These are phyloP conservation scores for Wallacemonas sp. DNA, from an alignment of 208 protist species.

Conservation along the genomic window DNA sequence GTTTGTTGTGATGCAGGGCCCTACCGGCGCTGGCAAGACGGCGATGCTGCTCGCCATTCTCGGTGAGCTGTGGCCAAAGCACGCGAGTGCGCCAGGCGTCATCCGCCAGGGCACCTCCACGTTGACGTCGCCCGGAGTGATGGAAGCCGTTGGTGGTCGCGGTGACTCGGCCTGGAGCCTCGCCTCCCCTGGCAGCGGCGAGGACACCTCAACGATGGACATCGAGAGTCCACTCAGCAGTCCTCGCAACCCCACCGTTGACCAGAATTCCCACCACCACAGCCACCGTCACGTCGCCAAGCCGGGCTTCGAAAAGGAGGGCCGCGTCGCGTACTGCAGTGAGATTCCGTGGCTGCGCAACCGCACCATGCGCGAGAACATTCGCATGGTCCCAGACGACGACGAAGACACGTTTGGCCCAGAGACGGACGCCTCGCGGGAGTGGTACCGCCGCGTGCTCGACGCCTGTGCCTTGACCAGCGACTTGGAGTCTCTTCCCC, in stretches of 20 bases:
- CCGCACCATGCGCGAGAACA: conserved; percentile 94
- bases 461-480: conserved; percentile 65
- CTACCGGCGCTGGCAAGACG: conserved; percentile 82
- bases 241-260: background rate
- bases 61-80: conserved; percentile 61
- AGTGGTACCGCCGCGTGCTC: conserved; percentile 72
- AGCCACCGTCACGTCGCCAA: background rate
- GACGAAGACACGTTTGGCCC: conserved; percentile 18
- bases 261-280: too few relatives aligned
- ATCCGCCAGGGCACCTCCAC: too few relatives aligned
- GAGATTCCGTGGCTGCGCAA: conserved; percentile 92
- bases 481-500: conserved; percentile 78
- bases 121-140: background rate
- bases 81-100: too few relatives aligned
- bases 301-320: conserved; percentile 48
- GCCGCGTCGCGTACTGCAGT: conserved; percentile 74
- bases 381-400: conserved; percentile 59
- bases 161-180: too few relatives aligned
- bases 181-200: too few relatives aligned
- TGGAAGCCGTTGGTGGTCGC: too few relatives aligned
- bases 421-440: conserved; percentile 32
- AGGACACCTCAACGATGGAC: too few relatives aligned
- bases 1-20: conserved; percentile 78
- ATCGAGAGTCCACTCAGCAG: too few relatives aligned
- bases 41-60: conserved; percentile 81